Base-by-base conservation (phyloP, 176 grass and related monocot genomes). In the Dactylis glomerata region DNA sequence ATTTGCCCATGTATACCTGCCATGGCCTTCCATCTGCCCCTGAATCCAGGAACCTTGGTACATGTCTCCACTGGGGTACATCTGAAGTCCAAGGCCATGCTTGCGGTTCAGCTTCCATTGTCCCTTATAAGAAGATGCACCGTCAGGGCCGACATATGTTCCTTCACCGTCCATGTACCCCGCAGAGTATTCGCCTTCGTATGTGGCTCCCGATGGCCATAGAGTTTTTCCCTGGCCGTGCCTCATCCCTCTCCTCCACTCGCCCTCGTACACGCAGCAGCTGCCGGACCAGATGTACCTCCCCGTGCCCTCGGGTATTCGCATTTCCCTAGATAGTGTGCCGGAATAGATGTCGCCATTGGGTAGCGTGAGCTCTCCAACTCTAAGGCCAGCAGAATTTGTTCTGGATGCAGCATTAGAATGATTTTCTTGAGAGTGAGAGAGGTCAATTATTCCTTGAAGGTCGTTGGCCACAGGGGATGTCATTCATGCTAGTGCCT, bases 1-100 rank as follows among this genome's bases (percentile, higher is more conserved):
- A 45, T 94, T 96, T 46, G 73, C 64, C 96, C 96, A 99, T 3
- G 83, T 92, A 76, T 96, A 99, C 78, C 90, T 96, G 9, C 93
- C 93, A 78, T 89, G 89, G 24, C 96, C 96, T 86, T 92, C 93
- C 84, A 95, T 90, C 51, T 77, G 63, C 67, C 96, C 96, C 77
- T 94, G 93, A 26, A 96, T 92, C 96, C 96, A 99, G 0, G 96
- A 91, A 66, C 96, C 93, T 78, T 99, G 88, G 75, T 90, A 99
- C 1, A 79, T 49, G 66, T 99, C 93, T 37, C 93, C 87, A 46
- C 89, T 92, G 44, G 96, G 88, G 65, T 85, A 92, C 26, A 75
- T 92, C 91, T 99, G 89, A 51, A 49, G 81, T 22, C 96, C 96
- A 49, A 91, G 83, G 3, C 96, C 93, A 64, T 99, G 96, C 75